Evolutionary conservation across 805 yeast species (phyloP).

Genomic region (Kuraishia hungarica): DNA sequence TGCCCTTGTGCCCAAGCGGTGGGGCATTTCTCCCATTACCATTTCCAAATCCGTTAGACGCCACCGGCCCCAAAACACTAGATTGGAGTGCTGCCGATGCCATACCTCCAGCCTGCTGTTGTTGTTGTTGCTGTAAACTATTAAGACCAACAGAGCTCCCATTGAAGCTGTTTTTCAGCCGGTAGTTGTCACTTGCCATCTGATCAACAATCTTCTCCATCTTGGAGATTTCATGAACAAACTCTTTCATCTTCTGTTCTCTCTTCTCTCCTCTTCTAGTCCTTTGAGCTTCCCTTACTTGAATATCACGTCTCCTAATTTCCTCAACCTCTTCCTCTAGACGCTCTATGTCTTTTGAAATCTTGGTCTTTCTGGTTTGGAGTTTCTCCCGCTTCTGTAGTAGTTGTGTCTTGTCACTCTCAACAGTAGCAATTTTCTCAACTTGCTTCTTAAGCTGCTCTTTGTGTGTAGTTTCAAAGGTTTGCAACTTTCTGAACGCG

Average conservation of each 20-base stretch:
- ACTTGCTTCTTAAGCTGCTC: conserved; percentile 15
- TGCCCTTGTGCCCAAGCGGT: not conserved
- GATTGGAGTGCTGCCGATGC: not conserved
- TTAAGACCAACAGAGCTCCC: conserved; percentile 1
- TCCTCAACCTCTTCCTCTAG: conserved; percentile 17
- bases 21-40: not conserved
- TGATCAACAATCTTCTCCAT: not conserved
- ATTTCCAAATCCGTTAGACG: not conserved
- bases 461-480: conserved; percentile 21
- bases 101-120: conserved; percentile 11
- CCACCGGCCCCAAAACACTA: not conserved
- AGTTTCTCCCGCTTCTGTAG: conserved; percentile 24
- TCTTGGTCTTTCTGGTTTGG: conserved; percentile 20
- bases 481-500: conserved; percentile 20
- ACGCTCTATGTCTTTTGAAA: conserved; percentile 14
- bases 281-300: conserved; percentile 13
- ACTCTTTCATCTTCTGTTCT: conserved; percentile 14
- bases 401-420: conserved; percentile 20
- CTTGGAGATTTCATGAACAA: conserved; percentile 15
- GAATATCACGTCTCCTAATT: conserved; percentile 15
- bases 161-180: not conserved
- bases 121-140: not conserved
- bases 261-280: conserved; percentile 14
- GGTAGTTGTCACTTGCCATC: not conserved
- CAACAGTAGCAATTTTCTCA: conserved; percentile 14